Conservation (phyloP, 2,329 filamentous ascomycete species). For the Bipolaris bicolor region DNA sequence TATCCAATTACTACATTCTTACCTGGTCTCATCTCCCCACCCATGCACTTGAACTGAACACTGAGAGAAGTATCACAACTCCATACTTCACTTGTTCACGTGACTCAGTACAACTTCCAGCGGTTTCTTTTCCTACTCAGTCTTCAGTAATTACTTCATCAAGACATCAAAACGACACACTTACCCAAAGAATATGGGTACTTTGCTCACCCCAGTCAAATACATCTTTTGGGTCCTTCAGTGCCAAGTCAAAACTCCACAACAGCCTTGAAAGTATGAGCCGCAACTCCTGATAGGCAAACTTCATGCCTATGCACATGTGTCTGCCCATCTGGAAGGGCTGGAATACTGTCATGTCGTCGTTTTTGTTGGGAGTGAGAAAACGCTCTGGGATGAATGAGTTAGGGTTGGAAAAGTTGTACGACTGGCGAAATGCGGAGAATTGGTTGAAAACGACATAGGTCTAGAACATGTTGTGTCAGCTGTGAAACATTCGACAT, state of each 20-base stretch:
- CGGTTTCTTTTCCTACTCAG: conserved; percentile 6
- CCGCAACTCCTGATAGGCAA: conserved; percentile 43
- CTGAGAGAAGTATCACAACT: not conserved
- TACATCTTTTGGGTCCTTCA: conserved; percentile 14
- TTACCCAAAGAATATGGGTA: conserved; percentile 33
- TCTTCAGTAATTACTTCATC: not conserved
- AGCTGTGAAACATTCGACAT: not conserved
- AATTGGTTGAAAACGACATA: conserved; percentile 41
- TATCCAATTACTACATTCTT: too few species aligned
- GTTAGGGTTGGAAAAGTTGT: conserved; percentile 39
- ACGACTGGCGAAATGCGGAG: conserved; percentile 31
- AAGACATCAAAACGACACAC: not conserved
- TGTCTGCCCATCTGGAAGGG: conserved; percentile 39
- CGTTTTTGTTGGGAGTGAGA: conserved; percentile 24
- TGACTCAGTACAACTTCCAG: conserved; percentile 1
- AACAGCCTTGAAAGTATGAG: conserved; percentile 50
- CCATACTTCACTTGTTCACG: not conserved
- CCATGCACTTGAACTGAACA: not conserved
- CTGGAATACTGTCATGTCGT: conserved; percentile 30
- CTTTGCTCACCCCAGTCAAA: conserved; percentile 35
- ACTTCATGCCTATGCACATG: conserved; percentile 35
- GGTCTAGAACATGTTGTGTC: conserved; percentile 20
- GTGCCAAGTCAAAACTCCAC: conserved; percentile 47
- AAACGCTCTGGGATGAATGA: conserved; percentile 47
- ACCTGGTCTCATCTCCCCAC: too few species aligned